phyloP scores from a whole-genome alignment of 306 rosid species.

The Ammopiptanthus mongolicus region DNA sequence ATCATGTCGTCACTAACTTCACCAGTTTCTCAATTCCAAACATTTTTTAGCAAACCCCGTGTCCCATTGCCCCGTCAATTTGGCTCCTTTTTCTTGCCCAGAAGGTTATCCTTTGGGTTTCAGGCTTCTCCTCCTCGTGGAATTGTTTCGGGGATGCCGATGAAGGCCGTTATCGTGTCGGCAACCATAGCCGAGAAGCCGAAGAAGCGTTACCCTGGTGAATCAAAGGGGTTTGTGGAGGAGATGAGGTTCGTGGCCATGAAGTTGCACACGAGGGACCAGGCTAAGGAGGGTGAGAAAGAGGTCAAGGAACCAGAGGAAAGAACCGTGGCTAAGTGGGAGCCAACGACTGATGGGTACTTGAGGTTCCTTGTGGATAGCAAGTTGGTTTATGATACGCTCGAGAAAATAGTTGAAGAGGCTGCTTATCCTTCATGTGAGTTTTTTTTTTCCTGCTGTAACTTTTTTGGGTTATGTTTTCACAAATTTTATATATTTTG shows the following conservation, averaged over 20 bases:
- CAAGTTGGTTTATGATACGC: conserved; percentile 80
- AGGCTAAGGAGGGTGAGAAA: conserved; percentile 92
- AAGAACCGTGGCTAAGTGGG: conserved; percentile 65
- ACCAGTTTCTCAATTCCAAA: conserved; percentile 48
- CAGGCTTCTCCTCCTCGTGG: neutral
- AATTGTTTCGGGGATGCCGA: conserved; percentile 19
- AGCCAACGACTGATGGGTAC: conserved; percentile 72
- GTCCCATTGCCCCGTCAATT: neutral
- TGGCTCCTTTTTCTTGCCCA: conserved; percentile 22
- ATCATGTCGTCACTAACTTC: conserved; percentile 64
- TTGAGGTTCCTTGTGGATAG: conserved; percentile 82
- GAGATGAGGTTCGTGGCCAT: conserved; percentile 99
- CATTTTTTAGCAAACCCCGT: conserved; percentile 27
- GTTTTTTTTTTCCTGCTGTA: conserved; percentile 1
- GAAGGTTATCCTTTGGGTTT: neutral
- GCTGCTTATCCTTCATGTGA: conserved; percentile 71
- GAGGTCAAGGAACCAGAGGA: conserved; percentile 73
- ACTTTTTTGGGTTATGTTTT: neutral
- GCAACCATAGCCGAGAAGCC: conserved; percentile 75
- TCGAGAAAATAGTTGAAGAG: conserved; percentile 58
- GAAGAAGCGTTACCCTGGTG: conserved; percentile 80
- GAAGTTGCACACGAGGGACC: conserved; percentile 87
- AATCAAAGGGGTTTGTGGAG: conserved; percentile 90
- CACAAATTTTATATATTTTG: neutral
- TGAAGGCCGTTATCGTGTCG: conserved; percentile 39